Conservation (phyloP, 2,329 filamentous ascomycete genomes). For the Alternaria postmessia region DNA sequence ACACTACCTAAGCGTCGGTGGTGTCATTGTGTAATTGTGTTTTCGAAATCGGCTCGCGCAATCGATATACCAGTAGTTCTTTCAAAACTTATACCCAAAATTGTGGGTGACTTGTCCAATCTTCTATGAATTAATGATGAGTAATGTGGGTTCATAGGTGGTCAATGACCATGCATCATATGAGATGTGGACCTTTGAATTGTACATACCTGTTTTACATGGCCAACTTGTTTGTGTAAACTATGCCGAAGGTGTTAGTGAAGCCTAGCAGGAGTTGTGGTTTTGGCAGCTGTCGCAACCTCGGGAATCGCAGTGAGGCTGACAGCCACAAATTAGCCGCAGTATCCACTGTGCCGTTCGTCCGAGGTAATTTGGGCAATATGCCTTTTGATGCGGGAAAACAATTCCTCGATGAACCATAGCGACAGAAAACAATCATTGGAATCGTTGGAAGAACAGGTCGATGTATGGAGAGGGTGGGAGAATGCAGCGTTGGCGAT, state of each 20-base stretch:
- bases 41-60: neutral
- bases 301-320: neutral
- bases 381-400: neutral
- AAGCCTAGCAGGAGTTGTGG: neutral
- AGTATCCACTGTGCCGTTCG: slow-evolving; percentile 1
- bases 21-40: neutral
- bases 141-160: neutral
- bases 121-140: neutral
- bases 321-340: neutral
- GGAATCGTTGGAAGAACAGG: neutral
- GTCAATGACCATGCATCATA: neutral
- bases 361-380: neutral
- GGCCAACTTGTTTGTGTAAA: neutral
- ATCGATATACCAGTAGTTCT: neutral
- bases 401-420: no score
- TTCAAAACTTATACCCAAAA: neutral
- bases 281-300: neutral
- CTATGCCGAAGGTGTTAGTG: neutral
- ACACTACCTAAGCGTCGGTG: slow-evolving; percentile 61
- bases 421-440: no score
- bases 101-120: neutral
- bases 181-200: neutral
- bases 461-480: neutral
- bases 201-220: neutral
- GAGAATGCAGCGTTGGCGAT: neutral